Base-by-base conservation (phyloP, 164 flowering plant species). In the Akebia trifoliata region DNA sequence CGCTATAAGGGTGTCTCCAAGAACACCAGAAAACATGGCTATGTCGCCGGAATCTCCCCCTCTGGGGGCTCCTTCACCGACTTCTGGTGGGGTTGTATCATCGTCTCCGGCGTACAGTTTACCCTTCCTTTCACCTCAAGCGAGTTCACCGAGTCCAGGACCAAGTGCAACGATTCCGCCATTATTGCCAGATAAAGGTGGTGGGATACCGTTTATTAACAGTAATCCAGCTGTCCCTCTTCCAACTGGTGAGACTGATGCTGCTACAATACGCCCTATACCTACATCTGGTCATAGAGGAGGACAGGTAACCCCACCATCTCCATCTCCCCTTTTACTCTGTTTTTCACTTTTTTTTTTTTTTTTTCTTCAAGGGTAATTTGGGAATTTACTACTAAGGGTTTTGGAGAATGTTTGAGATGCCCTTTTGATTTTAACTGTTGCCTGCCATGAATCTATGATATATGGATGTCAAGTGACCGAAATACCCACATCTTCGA, bases 161-260 rank as follows among this genome's bases (percentile, higher is more conserved):
- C 48, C 78, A 8, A 71, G 79, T 17, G 72, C 56, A 21, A 48
- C 68, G 2, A 37, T 56, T 40, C 79, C 70, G 6, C 35, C 75
- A 1, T 1, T 65, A 2, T 54, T 72, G 25, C 81, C 85, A 0
- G 81, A 73, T 15, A 74, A 72, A 58, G 81, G 75, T 14, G 83
- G 76, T 11, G 84, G 89, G 30, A 71, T 83, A 1, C 93, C 95
- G 0, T 86, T 88, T 59, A 85, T 92, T 11, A 80, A 78, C 59
- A 92, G 98, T 46, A 92, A 85, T 57, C 96, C 98, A 5, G 96
- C 98, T 0, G 87, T 88, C 26, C 98, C 98, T 52, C 66, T 92
- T 29, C 98, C 98, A 2, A 92, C 89, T 12, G 98, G 89, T 21
- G 96, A 85, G 74, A 81, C 81, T 0, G 98, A 86, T 56, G 80